A percentile compares a stretch with the other conserved stretches of the same genome.
Conservation (phyloP, 2,329 filamentous ascomycete genomes). For the Verticillium nubilum region DNA sequence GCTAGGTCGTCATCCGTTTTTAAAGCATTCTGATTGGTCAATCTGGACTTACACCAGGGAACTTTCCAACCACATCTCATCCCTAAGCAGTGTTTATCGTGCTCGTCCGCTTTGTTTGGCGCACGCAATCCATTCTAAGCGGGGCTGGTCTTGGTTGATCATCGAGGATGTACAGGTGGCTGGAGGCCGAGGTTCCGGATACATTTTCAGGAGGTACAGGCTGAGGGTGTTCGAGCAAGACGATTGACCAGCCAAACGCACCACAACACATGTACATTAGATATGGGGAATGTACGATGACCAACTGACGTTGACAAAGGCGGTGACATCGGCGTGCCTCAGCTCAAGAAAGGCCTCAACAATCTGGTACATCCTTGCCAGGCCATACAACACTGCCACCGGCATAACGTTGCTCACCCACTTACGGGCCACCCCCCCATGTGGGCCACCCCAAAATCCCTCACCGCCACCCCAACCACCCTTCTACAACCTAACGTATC, state of each 20-base stretch:
- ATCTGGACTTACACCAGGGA: background rate
- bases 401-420: too few relatives aligned
- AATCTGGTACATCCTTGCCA: constrained; percentile 22
- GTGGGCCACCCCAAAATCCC: too few relatives aligned
- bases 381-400: constrained; percentile 16
- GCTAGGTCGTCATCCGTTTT: background rate
- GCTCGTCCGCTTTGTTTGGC: background rate
- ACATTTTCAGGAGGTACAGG: background rate
- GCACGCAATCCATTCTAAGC: background rate
- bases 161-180: background rate
- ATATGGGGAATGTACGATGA: constrained; percentile 14
- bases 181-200: background rate
- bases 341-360: constrained; percentile 25
- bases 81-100: background rate
- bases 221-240: background rate
- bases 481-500: too few relatives aligned
- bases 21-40: background rate
- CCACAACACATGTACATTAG: constrained; percentile 1
- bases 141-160: background rate
- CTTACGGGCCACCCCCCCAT: too few relatives aligned
- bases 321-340: constrained; percentile 20
- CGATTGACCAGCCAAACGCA: too few relatives aligned
- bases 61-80: background rate
- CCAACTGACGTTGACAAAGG: constrained; percentile 25
- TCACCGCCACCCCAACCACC: too few relatives aligned